Evolutionary conservation across 345 rosid species (phyloP).

Genomic region (Eucalyptus caleyi): DNA sequence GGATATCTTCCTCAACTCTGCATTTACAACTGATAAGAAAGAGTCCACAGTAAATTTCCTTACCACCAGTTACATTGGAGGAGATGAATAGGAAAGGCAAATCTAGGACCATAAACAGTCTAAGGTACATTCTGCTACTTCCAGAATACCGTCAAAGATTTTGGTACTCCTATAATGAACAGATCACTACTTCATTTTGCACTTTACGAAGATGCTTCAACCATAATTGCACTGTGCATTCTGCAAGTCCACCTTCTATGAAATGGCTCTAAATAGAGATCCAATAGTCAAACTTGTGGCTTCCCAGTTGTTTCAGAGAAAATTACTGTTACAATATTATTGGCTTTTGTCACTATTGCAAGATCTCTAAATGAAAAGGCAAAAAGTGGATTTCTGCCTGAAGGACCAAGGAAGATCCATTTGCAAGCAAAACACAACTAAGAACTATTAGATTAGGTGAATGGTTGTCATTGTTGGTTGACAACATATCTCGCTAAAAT

Average conservation of each 20-base stretch:
- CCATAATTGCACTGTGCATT: not conserved
- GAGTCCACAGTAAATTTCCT: not conserved
- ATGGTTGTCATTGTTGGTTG: not conserved
- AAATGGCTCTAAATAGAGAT: not conserved
- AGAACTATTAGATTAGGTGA: not conserved
- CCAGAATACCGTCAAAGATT: not conserved
- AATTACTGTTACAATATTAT: not conserved
- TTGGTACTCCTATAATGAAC: not conserved
- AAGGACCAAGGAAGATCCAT: not conserved
- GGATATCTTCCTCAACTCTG: not conserved
- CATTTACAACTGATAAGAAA: not conserved
- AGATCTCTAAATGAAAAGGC: not conserved
- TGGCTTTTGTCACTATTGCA: not conserved
- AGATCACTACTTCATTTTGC: not conserved
- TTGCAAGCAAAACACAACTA: not conserved
- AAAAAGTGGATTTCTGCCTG: not conserved
- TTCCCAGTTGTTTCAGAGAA: not conserved
- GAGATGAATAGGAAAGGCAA: not conserved
- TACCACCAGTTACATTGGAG: not conserved
- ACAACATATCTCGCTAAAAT: not conserved
- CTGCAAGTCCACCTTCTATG: not conserved
- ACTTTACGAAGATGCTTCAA: not conserved
- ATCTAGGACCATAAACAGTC: not conserved
- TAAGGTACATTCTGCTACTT: not conserved
- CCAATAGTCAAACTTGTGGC: not conserved